Conservation (phyloP, 148 eudicot genomes). For the Chenopodium suecicum region DNA sequence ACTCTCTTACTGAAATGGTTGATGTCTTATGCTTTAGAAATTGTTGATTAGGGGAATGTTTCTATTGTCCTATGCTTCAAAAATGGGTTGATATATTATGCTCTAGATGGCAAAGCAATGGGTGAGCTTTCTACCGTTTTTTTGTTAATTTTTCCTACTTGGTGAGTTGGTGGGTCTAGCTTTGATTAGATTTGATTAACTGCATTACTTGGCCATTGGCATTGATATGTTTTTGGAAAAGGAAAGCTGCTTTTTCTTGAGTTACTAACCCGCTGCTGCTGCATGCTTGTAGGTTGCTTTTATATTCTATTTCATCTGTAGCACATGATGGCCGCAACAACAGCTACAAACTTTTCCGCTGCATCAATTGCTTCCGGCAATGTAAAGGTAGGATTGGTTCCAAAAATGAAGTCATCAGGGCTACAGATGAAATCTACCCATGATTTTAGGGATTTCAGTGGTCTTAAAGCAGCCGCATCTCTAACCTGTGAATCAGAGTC, state of each 20-base stretch:
- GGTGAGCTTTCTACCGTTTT: background rate
- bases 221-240: too few species aligned
- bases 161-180: background rate
- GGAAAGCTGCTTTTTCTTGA: background rate
- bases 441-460: slow-evolving; percentile 29
- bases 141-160: background rate
- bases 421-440: slow-evolving; percentile 24
- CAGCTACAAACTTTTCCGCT: slow-evolving; percentile 27
- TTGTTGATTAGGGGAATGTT: background rate
- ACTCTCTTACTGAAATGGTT: background rate
- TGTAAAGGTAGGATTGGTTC: slow-evolving; percentile 24
- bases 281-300: slow-evolving; percentile 17
- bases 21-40: background rate
- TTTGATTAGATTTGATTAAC: background rate
- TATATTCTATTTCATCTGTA: background rate
- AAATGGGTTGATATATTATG: too few species aligned
- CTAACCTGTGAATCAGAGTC: slow-evolving; percentile 28
- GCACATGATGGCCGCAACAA: slow-evolving; percentile 27
- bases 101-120: too few species aligned
- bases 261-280: background rate
- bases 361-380: slow-evolving; percentile 22
- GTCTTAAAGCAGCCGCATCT: slow-evolving; percentile 30
- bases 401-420: slow-evolving; percentile 20
- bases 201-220: too few species aligned
- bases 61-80: background rate